Conservation (phyloP, 495 filamentous ascomycete species). For the Extremus antarcticus region DNA sequence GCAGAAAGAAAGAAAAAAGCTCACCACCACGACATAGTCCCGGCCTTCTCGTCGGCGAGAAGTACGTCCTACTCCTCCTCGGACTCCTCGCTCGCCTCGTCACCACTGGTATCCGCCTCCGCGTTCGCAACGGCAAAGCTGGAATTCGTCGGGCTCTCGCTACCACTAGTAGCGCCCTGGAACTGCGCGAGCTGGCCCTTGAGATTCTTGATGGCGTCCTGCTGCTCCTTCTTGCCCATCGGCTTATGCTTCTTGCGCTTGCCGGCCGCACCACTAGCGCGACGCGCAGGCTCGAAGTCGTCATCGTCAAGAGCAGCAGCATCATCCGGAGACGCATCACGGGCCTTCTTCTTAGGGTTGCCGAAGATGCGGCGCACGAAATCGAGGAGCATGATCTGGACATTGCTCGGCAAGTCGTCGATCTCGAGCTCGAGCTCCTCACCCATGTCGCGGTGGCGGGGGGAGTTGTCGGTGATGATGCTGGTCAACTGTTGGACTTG, state of each 20-base stretch:
- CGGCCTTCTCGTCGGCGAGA: too few species aligned
- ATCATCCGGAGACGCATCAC: conserved; percentile 11
- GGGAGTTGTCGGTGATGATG: conserved; percentile 82
- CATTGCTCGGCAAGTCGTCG: conserved; percentile 64
- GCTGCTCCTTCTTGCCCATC: conserved; percentile 91
- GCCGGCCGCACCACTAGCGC: conserved; percentile 34
- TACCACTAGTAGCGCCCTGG: conserved; percentile 12
- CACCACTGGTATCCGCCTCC: conserved; percentile 11
- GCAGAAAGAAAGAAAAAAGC: neutral
- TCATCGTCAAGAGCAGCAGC: conserved; percentile 29
- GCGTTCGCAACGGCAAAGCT: conserved; percentile 1
- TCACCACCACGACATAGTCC: neutral
- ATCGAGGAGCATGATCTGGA: conserved; percentile 62
- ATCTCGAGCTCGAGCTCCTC: conserved; percentile 89
- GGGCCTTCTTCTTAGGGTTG: conserved; percentile 14
- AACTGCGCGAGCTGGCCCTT: conserved; percentile 41
- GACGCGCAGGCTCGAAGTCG: conserved; percentile 33
- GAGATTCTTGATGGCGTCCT: conserved; percentile 73
- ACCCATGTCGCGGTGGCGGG: conserved; percentile 56
- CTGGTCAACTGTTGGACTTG: conserved; percentile 71
- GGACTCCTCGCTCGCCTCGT: conserved; percentile 20
- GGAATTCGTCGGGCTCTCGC: conserved; percentile 10
- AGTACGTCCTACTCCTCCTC: conserved; percentile 24
- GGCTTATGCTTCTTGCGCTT: conserved; percentile 97
- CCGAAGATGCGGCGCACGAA: conserved; percentile 51